A percentile compares a stretch with the other conserved stretches of the same genome.
phyloP scores from a whole-genome alignment of 2,329 filamentous ascomycete genomes.

The Didymosphaeria variabile region DNA sequence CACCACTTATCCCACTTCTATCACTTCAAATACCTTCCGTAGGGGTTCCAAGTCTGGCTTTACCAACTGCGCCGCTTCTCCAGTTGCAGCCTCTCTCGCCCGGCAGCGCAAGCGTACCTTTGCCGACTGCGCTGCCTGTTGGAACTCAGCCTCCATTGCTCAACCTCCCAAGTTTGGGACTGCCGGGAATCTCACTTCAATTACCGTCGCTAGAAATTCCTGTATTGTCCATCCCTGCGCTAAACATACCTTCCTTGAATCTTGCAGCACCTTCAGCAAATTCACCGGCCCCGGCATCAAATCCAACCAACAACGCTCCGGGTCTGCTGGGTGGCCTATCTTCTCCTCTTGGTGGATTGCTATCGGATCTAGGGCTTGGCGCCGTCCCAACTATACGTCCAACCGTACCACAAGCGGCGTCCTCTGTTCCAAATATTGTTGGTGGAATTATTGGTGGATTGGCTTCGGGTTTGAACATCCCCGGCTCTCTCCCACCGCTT shows the following conservation, averaged over 20 bases:
- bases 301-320: neutral
- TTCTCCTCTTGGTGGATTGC: neutral
- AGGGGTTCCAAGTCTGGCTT: neutral
- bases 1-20: neutral
- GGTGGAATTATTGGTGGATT: neutral
- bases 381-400: neutral
- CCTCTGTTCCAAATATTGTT: neutral
- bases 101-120: neutral
- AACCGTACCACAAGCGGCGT: neutral
- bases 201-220: neutral
- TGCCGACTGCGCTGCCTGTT: neutral
- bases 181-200: neutral
- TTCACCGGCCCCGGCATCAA: neutral
- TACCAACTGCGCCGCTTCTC: neutral
- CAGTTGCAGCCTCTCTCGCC: neutral
- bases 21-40: neutral
- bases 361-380: slow-evolving; percentile 5
- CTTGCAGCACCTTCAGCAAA: neutral
- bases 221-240: neutral
- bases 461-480: neutral
- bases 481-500: too few species aligned
- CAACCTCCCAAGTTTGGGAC: neutral
- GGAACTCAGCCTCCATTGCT: neutral
- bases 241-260: neutral
- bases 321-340: neutral